Base-by-base conservation (phyloP, 805 yeast species). In the Millerago galiae region DNA sequence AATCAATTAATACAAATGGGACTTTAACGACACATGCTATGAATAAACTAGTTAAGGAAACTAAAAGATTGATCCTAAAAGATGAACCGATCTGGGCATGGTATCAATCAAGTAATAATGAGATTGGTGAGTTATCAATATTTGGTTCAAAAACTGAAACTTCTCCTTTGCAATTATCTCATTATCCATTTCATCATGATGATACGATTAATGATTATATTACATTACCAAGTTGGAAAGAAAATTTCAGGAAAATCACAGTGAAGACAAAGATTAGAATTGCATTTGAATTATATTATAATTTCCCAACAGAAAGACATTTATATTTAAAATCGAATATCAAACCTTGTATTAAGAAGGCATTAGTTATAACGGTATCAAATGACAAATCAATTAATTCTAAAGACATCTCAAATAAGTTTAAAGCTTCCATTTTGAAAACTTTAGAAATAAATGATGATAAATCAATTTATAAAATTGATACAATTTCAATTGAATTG, bases 251-350 rank as follows among this genome's bases (percentile, higher is more conserved):
- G 47, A 45, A 49, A 11, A 55, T 61, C 27, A 62, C 71, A 1
- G 31, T 52, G 8, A 50, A 49, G 43, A 68, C 70, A 4, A 63
- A 62, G 38, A 47, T 65, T 6, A 60, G 66, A 5, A 52, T 60
- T 13, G 61, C 66, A 1, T 48, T 64, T 16, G 63, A 60, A 46
- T 46, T 65, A 13, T 63, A 68, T 45, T 68, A 68, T 43, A 63
- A 65, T 43, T 66, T 47, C 35, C 61, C 61, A 4, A 52, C 57
- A 24, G 70, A 65, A 34, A 52, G 47, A 13, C 74, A 68, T 50
- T 38, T 67, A 0, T 68, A 68, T 42, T 29, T 67, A 24, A 64
- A 61, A 40, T 51, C 53, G 11, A 43, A 47, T 48, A 1, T n/a
- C 10, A 15, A 15, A 31, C 16, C 13, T 29, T n/a, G 13, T 15